Base-by-base conservation (phyloP, 257 asterid species). In the Scutellaria barbata region DNA sequence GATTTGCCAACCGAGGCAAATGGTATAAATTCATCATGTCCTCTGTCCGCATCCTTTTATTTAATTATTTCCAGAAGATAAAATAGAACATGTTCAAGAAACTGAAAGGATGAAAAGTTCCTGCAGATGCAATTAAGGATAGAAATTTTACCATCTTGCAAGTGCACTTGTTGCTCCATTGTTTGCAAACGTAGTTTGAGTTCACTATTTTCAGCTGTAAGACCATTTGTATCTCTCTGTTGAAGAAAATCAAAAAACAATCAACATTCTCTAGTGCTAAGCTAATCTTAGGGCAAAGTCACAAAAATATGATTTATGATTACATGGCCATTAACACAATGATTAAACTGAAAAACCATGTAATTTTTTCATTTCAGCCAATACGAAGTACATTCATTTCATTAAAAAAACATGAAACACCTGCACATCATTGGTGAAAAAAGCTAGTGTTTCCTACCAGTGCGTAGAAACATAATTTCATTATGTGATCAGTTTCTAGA, bases 161-260 rank as follows among this genome's bases (percentile, higher is more conserved):
- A 83, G 82, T 91, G 93, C 74, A 91, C 96, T 87, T 94, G 89
- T 75, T 94, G 98, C 81, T 92, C 99, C 90, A 83, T 83, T 69
- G 99, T 83, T 80, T 92, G 96, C 82, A 95, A 64, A 55, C 95
- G 97, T 76, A 95, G 76, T 82, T 95, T 95, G 81, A 95, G 95
- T 77, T 95, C 98, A 75, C 97, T 81, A 76, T 95, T 95, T 76
- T 92, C 98, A 76, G 85, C 79, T 46, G 96, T 81, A 80, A 95
- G 87, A 69, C 97, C 95, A 82, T 76, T 88, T 66, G 99, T 85
- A 77, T 95, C 99, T 81, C 98, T 89, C 99, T 95, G 91, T 77
- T 74, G 72, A 63, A 45, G 54, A 55, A 42, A 74, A 12, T 20
- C 50, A 77, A 48, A 47, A 63, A 25, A 30, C 10, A 74, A 74